phyloP scores from a whole-genome alignment of 75 land plant species.

The Cupressus sempervirens region DNA sequence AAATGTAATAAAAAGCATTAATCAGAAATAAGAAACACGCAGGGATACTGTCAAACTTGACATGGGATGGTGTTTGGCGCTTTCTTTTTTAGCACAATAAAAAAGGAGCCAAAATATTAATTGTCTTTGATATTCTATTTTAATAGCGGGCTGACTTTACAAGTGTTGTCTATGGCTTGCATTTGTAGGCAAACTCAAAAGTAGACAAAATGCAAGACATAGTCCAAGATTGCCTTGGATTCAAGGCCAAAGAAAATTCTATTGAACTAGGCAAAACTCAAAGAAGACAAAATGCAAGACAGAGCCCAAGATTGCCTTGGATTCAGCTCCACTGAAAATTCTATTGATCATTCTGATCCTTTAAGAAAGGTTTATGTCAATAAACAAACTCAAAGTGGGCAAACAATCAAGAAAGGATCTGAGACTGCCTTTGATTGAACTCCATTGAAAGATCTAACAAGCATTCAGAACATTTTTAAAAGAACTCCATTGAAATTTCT shows the following conservation, averaged over 20 bases:
- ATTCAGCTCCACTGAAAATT: too few species aligned
- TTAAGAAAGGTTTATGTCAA: not conserved
- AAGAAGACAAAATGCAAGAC: not conserved
- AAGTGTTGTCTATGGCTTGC: not conserved
- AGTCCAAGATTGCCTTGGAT: not conserved
- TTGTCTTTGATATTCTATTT: not conserved
- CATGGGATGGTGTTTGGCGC: not conserved
- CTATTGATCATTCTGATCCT: too few species aligned
- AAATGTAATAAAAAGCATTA: not conserved
- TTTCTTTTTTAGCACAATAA: too few species aligned
- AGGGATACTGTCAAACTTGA: not conserved
- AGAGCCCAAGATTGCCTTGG: not conserved
- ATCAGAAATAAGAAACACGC: not conserved
- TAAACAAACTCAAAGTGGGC: not conserved
- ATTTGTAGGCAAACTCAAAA: not conserved
- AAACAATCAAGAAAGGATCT: not conserved
- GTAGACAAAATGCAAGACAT: not conserved
- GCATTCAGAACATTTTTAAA: too few species aligned
- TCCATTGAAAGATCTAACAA: too few species aligned
- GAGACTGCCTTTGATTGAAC: not conserved
- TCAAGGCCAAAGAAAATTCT: too few species aligned
- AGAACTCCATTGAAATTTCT: too few species aligned
- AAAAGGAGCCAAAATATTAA: not conserved
- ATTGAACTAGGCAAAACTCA: not conserved
- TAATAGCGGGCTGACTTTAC: not conserved